These are phyloP conservation scores for Fusarium domesticum DNA, from an alignment of 2,329 filamentous ascomycete species.

Conservation along the genomic window DNA sequence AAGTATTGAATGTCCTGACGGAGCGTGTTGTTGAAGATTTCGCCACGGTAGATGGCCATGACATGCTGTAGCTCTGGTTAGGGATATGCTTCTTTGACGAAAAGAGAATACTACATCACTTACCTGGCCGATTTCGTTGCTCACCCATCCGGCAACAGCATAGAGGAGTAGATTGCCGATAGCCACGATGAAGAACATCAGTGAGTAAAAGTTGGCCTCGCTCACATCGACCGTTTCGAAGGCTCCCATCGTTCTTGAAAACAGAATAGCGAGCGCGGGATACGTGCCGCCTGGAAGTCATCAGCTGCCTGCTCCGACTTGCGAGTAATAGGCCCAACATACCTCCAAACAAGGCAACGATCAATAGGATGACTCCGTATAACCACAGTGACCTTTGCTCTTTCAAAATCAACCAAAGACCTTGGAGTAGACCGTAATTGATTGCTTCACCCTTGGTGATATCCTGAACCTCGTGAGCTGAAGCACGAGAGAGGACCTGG, in stretches of 20 bases:
- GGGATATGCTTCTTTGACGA: no score
- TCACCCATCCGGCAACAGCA: constrained; percentile 35
- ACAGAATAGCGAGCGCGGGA: constrained; percentile 41
- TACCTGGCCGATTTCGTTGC: constrained; percentile 38
- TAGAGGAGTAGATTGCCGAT: constrained; percentile 46
- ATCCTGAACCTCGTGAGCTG: constrained; percentile 20
- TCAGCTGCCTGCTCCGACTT: background rate
- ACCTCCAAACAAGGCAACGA: constrained; percentile 31
- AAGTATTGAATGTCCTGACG: constrained; percentile 54
- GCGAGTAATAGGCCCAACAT: constrained; percentile 1
- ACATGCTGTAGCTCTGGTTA: constrained; percentile 22
- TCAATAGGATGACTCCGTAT: constrained; percentile 14
- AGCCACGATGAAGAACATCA: constrained; percentile 57
- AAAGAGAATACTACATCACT: background rate
- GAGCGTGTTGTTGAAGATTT: constrained; percentile 50
- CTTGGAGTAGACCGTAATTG: constrained; percentile 29
- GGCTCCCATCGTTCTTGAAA: constrained; percentile 39
- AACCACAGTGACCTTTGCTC: constrained; percentile 32
- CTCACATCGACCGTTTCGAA: constrained; percentile 34
- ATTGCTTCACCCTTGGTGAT: constrained; percentile 6
- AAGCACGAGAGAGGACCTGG: constrained; percentile 18
- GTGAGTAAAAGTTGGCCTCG: constrained; percentile 50
- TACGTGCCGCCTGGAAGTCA: constrained; percentile 35
- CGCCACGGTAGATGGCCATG: constrained; percentile 36
- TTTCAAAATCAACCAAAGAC: constrained; percentile 30